A percentile compares a stretch with the other conserved stretches of the same genome.
phyloP scores from a whole-genome alignment of 2,329 filamentous ascomycete genomes.

The Talaromyces funiculosus region DNA sequence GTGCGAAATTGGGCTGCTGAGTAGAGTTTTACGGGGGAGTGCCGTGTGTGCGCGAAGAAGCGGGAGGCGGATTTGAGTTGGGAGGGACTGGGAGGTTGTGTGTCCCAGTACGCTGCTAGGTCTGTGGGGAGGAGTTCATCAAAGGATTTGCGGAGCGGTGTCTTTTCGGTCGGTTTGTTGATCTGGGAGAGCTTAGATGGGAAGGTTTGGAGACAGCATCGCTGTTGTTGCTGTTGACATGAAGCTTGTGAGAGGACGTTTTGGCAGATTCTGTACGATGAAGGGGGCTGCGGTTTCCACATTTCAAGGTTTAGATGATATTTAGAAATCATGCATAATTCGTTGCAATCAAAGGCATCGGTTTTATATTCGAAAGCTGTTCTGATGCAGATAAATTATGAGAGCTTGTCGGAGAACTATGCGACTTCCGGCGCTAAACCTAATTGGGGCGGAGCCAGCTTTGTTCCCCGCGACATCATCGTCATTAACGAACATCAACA shows the following conservation, averaged over 20 bases:
- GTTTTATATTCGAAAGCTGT: background rate
- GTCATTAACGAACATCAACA: background rate
- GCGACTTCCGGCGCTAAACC: conserved; percentile 9
- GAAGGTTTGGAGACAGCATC: background rate
- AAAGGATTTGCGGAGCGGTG: conserved; percentile 18
- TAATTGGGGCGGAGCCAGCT: background rate
- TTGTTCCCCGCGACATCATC: background rate
- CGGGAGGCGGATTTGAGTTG: conserved; percentile 44
- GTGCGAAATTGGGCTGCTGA: conserved; percentile 56
- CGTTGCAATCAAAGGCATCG: too few species aligned
- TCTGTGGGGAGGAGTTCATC: conserved; percentile 28
- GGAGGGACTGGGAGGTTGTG: conserved; percentile 33
- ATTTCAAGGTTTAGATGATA: background rate
- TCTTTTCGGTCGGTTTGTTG: background rate
- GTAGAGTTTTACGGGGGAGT: conserved; percentile 54
- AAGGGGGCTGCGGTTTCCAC: background rate
- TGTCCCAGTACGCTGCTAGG: conserved; percentile 49
- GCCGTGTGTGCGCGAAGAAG: conserved; percentile 43
- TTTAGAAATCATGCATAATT: background rate
- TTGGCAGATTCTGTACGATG: background rate
- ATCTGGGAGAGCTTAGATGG: background rate
- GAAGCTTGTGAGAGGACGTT: background rate
- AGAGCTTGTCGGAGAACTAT: background rate
- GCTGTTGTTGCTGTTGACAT: conserved; percentile 1
- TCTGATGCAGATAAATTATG: background rate